Base-by-base conservation (phyloP, 805 yeast species). In the Sugiyamaella mastotermitis region DNA sequence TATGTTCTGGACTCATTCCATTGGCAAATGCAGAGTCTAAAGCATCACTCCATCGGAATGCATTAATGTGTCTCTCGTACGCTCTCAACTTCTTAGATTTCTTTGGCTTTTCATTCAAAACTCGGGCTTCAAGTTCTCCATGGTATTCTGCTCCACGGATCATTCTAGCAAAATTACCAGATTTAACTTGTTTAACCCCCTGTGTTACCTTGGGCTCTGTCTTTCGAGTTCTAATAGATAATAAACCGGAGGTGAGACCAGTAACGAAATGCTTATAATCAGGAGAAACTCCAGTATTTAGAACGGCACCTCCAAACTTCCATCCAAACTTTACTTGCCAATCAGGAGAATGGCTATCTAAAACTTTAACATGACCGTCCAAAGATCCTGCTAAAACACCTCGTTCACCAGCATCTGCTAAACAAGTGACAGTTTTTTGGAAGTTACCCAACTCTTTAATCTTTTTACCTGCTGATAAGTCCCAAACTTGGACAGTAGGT, bases 291-390 rank as follows among this genome's bases (percentile, higher is more conserved):
- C 88, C 97, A 57, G 95, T 79, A 51, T 85, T 71, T 50, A 92
- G 67, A 0, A 92, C 96, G 27, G 95, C 94, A 17, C 90, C 86
- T 24, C 96, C 95, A 56, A 83, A 90, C 62, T 88, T 90, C 97
- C 97, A 90, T 34, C 97, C 97, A 57, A 87, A 90, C 58, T 82
- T 84, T 44, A 90, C 95, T 44, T 81, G 83, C 85, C 90, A 88
- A 14, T 40, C 38, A 19, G 61, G 52, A 10, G 80, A 72, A 19
- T 73, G 63, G 26, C 84, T 75, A 60, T 88, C 97, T 58, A 90
- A 85, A 31, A 88, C 88, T 61, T 92, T 92, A 43, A 92, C 95
- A 61, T 92, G 98, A 15, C 98, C 98, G 62, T 92, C 98, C 41
- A 92, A 68, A 0, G 97, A 87, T 13, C 97, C 97, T 2, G 95